phyloP scores from a whole-genome alignment of 495 filamentous ascomycete genomes.

The Ascobolus immersus region DNA sequence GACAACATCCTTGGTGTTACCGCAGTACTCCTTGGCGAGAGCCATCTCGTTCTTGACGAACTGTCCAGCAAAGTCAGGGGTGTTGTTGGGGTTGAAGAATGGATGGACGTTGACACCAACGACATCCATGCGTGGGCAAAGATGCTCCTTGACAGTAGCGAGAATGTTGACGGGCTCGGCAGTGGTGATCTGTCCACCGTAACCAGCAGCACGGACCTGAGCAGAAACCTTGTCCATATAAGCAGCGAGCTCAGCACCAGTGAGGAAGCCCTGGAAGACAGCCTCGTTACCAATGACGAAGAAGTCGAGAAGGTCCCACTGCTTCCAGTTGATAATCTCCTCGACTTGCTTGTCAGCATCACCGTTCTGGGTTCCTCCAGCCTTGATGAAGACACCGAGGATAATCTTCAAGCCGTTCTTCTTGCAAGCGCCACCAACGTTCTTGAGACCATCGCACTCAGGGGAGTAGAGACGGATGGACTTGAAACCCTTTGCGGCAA shows the following conservation, averaged over 20 bases:
- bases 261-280: constrained; percentile 40
- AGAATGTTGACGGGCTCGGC: constrained; percentile 59
- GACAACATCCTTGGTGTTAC: constrained; percentile 34
- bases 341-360: constrained; percentile 38
- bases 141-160: constrained; percentile 25
- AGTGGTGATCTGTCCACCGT: constrained; percentile 52
- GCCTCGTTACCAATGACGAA: constrained; percentile 81
- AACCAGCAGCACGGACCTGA: constrained; percentile 32
- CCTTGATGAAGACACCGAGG: constrained; percentile 59
- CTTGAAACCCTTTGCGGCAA: constrained; percentile 49
- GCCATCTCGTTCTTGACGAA: constrained; percentile 31
- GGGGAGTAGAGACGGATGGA: constrained; percentile 74
- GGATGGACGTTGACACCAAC: constrained; percentile 68
- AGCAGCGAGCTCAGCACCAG: constrained; percentile 31
- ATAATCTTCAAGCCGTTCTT: constrained; percentile 47
- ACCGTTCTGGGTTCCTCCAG: constrained; percentile 28
- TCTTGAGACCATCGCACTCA: constrained; percentile 60
- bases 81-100: constrained; percentile 58
- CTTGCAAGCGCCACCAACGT: constrained; percentile 38
- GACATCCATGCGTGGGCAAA: constrained; percentile 55
- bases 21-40: constrained; percentile 26
- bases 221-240: constrained; percentile 35
- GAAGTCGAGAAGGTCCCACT: constrained; percentile 52
- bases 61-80: constrained; percentile 36
- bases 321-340: constrained; percentile 43